A percentile compares a stretch with the other conserved stretches of the same genome.
These are phyloP conservation scores for Didymellaceae sp. DNA, from an alignment of 2,329 filamentous ascomycete species.

Conservation along the genomic window DNA sequence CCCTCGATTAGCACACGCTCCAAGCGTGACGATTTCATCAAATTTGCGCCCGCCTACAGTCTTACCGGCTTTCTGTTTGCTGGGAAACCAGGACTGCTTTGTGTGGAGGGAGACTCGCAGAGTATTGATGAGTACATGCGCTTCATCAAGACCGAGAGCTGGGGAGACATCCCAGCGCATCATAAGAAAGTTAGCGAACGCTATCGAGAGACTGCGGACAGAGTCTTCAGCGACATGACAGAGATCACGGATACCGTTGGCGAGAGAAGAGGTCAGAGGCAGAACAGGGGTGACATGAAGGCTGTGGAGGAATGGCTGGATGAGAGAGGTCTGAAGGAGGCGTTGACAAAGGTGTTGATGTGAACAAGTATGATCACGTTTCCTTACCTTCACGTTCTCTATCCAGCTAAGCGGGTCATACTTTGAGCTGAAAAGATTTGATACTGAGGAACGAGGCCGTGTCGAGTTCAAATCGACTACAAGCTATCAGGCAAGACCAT, in stretches of 20 bases:
- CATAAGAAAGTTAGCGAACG: constrained; percentile 69
- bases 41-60: constrained; percentile 58
- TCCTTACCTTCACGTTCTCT: no score
- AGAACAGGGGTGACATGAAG: constrained; percentile 62
- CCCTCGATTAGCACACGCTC: constrained; percentile 65
- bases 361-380: no score
- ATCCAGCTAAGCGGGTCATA: no score
- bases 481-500: no score
- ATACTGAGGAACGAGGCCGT: no score
- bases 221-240: constrained; percentile 62
- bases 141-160: constrained; percentile 68
- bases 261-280: constrained; percentile 57
- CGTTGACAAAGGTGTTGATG: constrained; percentile 53
- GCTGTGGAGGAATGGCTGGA: constrained; percentile 59
- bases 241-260: constrained; percentile 62
- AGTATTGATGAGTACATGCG: constrained; percentile 66
- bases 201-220: constrained; percentile 51
- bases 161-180: constrained; percentile 67
- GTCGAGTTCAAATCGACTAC: no score
- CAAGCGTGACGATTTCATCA: constrained; percentile 65
- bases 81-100: constrained; percentile 64
- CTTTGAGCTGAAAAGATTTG: no score
- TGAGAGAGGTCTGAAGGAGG: constrained; percentile 54
- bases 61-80: constrained; percentile 67
- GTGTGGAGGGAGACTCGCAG: constrained; percentile 57